Conservation (phyloP, 768 basidiomycete species). For the Boletus huronensis region DNA sequence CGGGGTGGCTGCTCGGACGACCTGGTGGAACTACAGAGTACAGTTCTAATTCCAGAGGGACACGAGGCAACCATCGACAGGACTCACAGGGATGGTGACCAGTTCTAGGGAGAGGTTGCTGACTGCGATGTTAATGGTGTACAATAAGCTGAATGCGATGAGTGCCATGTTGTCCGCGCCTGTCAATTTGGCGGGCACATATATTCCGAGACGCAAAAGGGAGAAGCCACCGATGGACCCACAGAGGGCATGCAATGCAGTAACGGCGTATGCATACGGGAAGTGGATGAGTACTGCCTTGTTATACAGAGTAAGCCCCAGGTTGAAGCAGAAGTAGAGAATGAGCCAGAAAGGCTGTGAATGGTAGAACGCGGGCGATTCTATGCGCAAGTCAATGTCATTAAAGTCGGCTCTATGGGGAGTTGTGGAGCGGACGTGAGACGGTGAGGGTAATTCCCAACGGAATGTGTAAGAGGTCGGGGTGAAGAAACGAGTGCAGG, state of each 20-base stretch:
- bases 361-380: conserved; percentile 21
- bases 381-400: conserved; percentile 7
- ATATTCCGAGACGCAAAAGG: conserved; percentile 55
- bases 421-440: conserved; percentile 1
- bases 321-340: conserved; percentile 88
- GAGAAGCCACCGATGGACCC: conserved; percentile 78
- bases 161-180: conserved; percentile 57
- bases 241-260: conserved; percentile 86
- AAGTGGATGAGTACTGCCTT: conserved; percentile 89
- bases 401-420: not conserved
- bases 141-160: conserved; percentile 80
- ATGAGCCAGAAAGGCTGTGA: conserved; percentile 58
- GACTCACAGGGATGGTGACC: conserved; percentile 84
- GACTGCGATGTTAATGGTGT: conserved; percentile 91
- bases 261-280: conserved; percentile 94
- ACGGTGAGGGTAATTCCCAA: conserved; percentile 19
- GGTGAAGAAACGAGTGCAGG: conserved; percentile 1
- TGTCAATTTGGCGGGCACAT: conserved; percentile 53
- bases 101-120: conserved; percentile 88
- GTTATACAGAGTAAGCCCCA: conserved; percentile 91
- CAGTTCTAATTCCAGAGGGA: not conserved
- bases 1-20: conserved; percentile 89
- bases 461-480: conserved; percentile 13
- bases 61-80: not conserved
- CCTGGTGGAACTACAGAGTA: conserved; percentile 83